Percentiles rank a stretch among this genome's conserved stretches.
Evolutionary conservation across 768 basidiomycete genomes (phyloP).

Genomic region (Russula brevipes): DNA sequence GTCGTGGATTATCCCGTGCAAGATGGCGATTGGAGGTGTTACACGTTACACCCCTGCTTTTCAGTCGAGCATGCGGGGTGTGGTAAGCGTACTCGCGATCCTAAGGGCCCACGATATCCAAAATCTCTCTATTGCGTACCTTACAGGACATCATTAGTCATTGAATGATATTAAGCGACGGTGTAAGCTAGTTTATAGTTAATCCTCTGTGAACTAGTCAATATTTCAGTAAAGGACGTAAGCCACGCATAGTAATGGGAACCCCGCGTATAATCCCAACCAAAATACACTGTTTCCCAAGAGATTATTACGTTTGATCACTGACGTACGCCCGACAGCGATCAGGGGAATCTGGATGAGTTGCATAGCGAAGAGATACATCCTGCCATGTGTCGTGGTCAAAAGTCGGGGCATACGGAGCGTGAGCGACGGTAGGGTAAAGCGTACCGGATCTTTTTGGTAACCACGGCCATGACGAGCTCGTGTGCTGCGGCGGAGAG

Average conservation of each 20-base stretch:
- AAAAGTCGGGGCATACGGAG: neutral
- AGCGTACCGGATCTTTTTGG: constrained; percentile 81
- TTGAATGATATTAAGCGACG: neutral
- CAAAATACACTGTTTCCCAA: constrained; percentile 88
- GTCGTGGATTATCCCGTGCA: neutral
- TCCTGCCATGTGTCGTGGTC: constrained; percentile 37
- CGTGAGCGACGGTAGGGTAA: neutral
- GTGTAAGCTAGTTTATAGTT: neutral
- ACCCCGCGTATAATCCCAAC: constrained; percentile 86
- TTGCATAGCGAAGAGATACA: constrained; percentile 76
- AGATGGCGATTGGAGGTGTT: neutral
- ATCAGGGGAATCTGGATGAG: constrained; percentile 92
- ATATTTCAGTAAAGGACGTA: constrained; percentile 49
- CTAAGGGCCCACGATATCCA: neutral
- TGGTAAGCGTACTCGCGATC: too few relatives aligned
- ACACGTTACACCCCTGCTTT: too few relatives aligned
- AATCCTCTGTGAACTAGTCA: neutral
- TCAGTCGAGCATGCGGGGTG: too few relatives aligned
- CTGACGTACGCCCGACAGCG: constrained; percentile 66
- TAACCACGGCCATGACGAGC: constrained; percentile 94
- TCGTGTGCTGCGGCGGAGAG: constrained; percentile 89
- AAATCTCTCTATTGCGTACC: neutral
- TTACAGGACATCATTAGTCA: neutral
- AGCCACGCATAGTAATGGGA: constrained; percentile 86
- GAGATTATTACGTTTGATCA: constrained; percentile 74